Conservation (phyloP, 306 rosid species). For the Herpetospermum pedunculosum region DNA sequence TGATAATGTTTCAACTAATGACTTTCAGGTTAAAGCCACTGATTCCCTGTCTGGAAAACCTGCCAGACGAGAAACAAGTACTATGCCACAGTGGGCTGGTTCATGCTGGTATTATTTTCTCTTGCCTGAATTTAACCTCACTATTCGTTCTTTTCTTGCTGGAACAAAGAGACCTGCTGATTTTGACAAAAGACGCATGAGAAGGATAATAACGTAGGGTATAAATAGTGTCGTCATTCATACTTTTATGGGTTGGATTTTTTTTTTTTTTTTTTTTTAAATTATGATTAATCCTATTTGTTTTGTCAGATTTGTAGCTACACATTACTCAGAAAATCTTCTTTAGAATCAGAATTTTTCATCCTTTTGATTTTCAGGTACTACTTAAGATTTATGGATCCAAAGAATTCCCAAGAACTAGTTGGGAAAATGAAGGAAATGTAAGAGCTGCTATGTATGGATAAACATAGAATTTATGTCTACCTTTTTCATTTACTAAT, state of each 20-base stretch:
- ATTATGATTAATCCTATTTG: not conserved
- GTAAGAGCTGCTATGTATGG: conserved; percentile 24
- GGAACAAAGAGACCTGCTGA: not conserved
- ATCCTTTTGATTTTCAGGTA: conserved; percentile 41
- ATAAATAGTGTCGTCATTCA: not conserved
- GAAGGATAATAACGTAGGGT: not conserved
- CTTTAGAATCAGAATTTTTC: not conserved
- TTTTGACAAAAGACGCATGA: not conserved
- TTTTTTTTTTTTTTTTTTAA: not conserved
- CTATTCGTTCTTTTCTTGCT: not conserved
- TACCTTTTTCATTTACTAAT: not conserved
- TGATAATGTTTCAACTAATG: not conserved
- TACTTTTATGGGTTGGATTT: not conserved
- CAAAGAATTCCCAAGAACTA: conserved; percentile 61
- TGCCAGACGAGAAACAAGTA: conserved; percentile 80
- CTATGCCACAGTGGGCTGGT: conserved; percentile 99
- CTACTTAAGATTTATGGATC: conserved; percentile 96
- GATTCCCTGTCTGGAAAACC: conserved; percentile 72
- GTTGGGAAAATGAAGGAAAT: conserved; percentile 67
- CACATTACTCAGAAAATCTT: not conserved
- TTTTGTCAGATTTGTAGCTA: not conserved
- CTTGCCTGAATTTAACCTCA: not conserved
- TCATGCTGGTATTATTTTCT: conserved; percentile 72
- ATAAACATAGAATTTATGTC: conserved; percentile 10
- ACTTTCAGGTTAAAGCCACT: conserved; percentile 45